phyloP scores from a whole-genome alignment of 257 asterid species.

The Echites panduratus region DNA sequence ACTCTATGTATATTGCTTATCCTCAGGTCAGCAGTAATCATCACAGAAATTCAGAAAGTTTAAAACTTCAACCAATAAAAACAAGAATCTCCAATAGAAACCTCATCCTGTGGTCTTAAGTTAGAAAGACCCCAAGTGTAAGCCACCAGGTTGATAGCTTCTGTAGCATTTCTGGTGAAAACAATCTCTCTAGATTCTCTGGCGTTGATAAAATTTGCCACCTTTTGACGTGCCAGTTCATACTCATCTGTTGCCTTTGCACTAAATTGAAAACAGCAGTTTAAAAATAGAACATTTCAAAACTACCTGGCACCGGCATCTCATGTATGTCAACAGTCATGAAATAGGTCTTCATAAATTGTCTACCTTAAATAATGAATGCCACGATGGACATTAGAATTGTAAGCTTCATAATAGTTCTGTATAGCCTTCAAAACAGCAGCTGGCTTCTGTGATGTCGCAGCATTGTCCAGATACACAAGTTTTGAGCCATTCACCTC shows the following conservation, averaged over 20 bases:
- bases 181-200: slow-evolving; percentile 63
- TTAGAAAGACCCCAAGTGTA: slow-evolving; percentile 83
- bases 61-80: not conserved
- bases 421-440: slow-evolving; percentile 60
- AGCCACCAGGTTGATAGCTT: slow-evolving; percentile 94
- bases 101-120: slow-evolving; percentile 89
- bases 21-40: not conserved
- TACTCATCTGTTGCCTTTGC: slow-evolving; percentile 89
- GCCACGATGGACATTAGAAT: slow-evolving; percentile 97
- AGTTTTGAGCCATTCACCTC: slow-evolving; percentile 80
- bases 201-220: slow-evolving; percentile 78
- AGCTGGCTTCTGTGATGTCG: slow-evolving; percentile 97
- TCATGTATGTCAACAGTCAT: not conserved
- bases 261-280: slow-evolving; percentile 28
- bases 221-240: slow-evolving; percentile 82
- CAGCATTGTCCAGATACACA: slow-evolving; percentile 97
- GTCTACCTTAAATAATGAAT: slow-evolving; percentile 80
- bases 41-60: not conserved
- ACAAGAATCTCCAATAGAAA: slow-evolving; percentile 14
- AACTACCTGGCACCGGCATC: not conserved
- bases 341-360: not conserved
- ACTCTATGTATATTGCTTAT: not conserved
- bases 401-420: slow-evolving; percentile 64
- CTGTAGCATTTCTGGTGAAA: slow-evolving; percentile 94
- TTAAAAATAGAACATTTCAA: not conserved